These are phyloP conservation scores for Lactarius sanguifluus DNA, from an alignment of 768 basidiomycete species.

Conservation along the genomic window DNA sequence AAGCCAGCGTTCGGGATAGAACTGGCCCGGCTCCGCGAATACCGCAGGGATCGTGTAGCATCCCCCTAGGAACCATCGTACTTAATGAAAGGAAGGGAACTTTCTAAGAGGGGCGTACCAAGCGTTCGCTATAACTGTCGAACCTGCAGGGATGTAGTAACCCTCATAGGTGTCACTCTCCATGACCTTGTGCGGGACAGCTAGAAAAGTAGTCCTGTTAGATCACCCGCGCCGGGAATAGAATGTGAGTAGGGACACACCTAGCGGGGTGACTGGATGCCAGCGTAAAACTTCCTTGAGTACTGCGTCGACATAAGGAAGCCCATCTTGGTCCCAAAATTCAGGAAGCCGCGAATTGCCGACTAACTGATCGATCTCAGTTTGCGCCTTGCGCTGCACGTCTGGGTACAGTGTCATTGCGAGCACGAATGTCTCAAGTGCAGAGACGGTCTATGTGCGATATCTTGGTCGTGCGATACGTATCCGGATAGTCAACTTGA, in stretches of 20 bases:
- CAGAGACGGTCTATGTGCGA: not conserved
- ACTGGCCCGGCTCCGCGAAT: too few species aligned
- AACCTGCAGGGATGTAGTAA: not conserved
- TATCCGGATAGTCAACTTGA: not conserved
- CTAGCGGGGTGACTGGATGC: conserved; percentile 4
- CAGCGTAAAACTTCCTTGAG: conserved; percentile 1
- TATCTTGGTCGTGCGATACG: not conserved
- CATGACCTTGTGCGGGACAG: not conserved
- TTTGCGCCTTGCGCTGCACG: not conserved
- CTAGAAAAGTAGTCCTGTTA: not conserved
- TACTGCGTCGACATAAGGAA: conserved; percentile 1
- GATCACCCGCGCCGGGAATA: not conserved
- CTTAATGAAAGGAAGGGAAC: too few species aligned
- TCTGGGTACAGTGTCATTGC: conserved; percentile 1
- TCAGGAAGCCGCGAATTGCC: not conserved
- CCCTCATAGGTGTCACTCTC: not conserved
- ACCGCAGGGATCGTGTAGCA: too few species aligned
- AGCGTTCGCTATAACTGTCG: not conserved
- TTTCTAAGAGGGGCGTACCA: too few species aligned
- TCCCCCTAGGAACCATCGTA: too few species aligned
- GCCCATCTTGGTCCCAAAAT: not conserved
- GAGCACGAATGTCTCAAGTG: not conserved
- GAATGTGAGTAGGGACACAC: not conserved
- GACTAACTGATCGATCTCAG: not conserved
- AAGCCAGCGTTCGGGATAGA: too few species aligned